Conservation (phyloP, 2,329 filamentous ascomycete genomes). For the Phoma sp. region DNA sequence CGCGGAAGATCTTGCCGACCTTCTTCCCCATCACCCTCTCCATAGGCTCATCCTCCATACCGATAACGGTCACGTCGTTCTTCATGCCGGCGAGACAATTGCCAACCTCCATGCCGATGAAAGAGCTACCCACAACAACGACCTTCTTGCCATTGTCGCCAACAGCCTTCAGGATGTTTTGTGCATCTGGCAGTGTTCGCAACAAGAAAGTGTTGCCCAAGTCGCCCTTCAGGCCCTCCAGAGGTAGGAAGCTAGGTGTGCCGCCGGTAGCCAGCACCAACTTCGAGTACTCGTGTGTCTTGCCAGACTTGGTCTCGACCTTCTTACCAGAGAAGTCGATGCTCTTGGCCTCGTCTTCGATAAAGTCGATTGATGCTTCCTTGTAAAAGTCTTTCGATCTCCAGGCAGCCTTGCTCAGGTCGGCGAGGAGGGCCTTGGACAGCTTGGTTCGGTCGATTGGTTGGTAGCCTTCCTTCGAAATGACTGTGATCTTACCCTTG, state of each 20-base stretch:
- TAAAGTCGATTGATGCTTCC: slow-evolving; percentile 62
- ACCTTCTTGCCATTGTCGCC: slow-evolving; percentile 87
- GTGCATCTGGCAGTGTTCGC: slow-evolving; percentile 76
- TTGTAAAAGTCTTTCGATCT: slow-evolving; percentile 80
- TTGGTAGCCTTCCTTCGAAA: slow-evolving; percentile 82
- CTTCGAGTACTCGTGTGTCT: slow-evolving; percentile 80
- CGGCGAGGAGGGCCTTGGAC: slow-evolving; percentile 88
- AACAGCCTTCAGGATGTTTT: slow-evolving; percentile 78
- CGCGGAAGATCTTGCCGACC: slow-evolving; percentile 82
- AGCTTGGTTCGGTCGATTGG: slow-evolving; percentile 95
- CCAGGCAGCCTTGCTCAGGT: slow-evolving; percentile 78
- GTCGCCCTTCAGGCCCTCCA: slow-evolving; percentile 81
- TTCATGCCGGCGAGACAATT: slow-evolving; percentile 76
- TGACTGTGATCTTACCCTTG: slow-evolving; percentile 78
- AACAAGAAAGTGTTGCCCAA: slow-evolving; percentile 87
- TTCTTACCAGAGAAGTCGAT: slow-evolving; percentile 78
- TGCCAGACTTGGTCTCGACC: slow-evolving; percentile 76
- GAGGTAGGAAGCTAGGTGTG: slow-evolving; percentile 73
- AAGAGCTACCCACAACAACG: slow-evolving; percentile 88
- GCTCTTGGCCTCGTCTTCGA: slow-evolving; percentile 68
- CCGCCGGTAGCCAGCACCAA: slow-evolving; percentile 91
- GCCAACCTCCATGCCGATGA: slow-evolving; percentile 98
- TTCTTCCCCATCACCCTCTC: slow-evolving; percentile 83
- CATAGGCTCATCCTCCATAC: slow-evolving; percentile 83
- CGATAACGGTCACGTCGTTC: slow-evolving; percentile 85